These are phyloP conservation scores for Suillus subalutaceus DNA, from an alignment of 768 basidiomycete species.

Conservation along the genomic window DNA sequence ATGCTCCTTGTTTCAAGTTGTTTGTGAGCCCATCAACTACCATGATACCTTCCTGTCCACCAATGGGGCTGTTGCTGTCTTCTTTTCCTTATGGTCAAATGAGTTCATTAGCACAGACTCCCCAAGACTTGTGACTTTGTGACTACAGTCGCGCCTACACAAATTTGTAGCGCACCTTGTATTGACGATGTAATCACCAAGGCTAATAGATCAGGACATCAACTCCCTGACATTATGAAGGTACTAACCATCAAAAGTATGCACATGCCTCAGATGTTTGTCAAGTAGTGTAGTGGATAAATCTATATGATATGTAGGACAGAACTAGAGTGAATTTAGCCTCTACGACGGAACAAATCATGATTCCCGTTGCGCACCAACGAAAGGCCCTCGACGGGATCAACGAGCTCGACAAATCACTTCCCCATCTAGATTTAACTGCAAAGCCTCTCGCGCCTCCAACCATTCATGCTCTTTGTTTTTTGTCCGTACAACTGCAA, in stretches of 20 bases:
- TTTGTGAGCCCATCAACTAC: not conserved
- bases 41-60: not conserved
- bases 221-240: not conserved
- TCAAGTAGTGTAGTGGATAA: not conserved
- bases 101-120: not conserved
- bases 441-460: conserved; percentile 91
- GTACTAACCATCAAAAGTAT: not conserved
- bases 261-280: not conserved
- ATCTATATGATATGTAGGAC: not conserved
- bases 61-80: not conserved
- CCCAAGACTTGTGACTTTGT: not conserved
- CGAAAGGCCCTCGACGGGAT: conserved; percentile 4
- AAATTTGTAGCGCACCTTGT: too few relatives aligned
- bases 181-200: not conserved
- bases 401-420: conserved; percentile 80
- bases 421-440: conserved; percentile 79
- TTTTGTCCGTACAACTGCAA: conserved; percentile 80
- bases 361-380: not conserved
- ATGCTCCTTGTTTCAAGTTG: not conserved
- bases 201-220: not conserved
- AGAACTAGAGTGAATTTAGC: not conserved
- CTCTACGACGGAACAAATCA: not conserved
- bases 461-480: conserved; percentile 79
- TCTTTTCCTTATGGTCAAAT: not conserved
- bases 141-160: not conserved